Evolutionary conservation across 192 early-diverging fungal genomes (phyloP).

Genomic region (Lobosporangium transversale): DNA sequence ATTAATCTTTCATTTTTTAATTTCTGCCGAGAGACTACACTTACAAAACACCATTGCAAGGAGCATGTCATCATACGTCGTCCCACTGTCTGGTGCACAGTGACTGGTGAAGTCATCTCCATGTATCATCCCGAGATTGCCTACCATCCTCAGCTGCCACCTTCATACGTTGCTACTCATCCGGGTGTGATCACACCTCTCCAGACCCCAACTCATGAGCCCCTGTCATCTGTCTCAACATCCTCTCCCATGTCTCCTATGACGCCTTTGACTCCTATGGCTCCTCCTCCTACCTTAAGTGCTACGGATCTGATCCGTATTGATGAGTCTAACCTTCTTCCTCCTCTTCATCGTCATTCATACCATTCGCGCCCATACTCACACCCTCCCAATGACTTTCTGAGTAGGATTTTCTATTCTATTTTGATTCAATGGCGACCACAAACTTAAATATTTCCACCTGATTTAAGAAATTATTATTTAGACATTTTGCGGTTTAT

Average conservation of each 20-base stretch:
- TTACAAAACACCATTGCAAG: constrained; percentile 62
- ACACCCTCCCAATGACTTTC: no score
- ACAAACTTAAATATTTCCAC: no score
- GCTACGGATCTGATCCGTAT: constrained; percentile 24
- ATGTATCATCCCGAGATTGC: constrained; percentile 13
- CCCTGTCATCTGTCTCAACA: constrained; percentile 35
- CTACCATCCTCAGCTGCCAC: constrained; percentile 32
- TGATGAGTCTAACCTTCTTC: constrained; percentile 8
- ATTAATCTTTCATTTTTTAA: constrained; percentile 1
- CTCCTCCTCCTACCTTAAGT: constrained; percentile 17
- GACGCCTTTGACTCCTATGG: constrained; percentile 39
- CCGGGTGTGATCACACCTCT: constrained; percentile 24
- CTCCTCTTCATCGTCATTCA: background rate
- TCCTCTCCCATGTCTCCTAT: constrained; percentile 44
- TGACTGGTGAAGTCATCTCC: constrained; percentile 6
- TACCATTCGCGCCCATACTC: background rate
- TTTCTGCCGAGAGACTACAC: constrained; percentile 64
- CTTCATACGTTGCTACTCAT: constrained; percentile 23
- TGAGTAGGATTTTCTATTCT: no score
- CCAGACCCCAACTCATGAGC: constrained; percentile 42
- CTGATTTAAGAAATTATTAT: no score
- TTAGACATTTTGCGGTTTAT: no score
- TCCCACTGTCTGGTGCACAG: constrained; percentile 28
- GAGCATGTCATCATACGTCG: constrained; percentile 45
- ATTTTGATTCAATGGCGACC: no score